phyloP scores from a whole-genome alignment of 148 eudicot species.

The Persicaria maculosa region DNA sequence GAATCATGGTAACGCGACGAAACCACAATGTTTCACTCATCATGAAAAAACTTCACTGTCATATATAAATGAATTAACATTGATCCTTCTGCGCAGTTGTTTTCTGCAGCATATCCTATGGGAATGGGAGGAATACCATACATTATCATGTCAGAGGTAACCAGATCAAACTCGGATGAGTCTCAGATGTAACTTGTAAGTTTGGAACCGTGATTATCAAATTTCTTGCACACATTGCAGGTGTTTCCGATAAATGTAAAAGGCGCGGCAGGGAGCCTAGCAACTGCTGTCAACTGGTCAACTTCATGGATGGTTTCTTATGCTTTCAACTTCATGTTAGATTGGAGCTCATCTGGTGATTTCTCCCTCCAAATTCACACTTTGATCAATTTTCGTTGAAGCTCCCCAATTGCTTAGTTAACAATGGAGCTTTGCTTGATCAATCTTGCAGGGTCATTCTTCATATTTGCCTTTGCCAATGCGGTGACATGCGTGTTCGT shows the following conservation, averaged over 20 bases:
- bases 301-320: constrained; percentile 18
- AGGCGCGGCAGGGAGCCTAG: constrained; percentile 17
- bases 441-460: constrained; percentile 17
- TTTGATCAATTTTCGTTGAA: not conserved
- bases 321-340: constrained; percentile 20
- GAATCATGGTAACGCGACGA: constrained; percentile 18
- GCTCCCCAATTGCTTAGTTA: not conserved
- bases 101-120: constrained; percentile 17
- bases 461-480: constrained; percentile 15
- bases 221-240: not conserved
- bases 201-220: no score
- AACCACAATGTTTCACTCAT: not conserved
- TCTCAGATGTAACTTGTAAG: no score
- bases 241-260: constrained; percentile 19
- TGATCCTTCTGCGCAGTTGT: constrained; percentile 15
- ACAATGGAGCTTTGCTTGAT: not conserved
- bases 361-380: not conserved
- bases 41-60: not conserved
- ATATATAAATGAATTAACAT: not conserved
- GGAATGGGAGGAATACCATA: constrained; percentile 32
- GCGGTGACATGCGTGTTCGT: constrained; percentile 9
- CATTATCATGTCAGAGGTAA: constrained; percentile 14
- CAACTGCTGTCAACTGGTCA: constrained; percentile 15
- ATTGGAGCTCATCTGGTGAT: constrained; percentile 18
- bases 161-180: no score